Base-by-base conservation (phyloP, 179 eudicot genomes). In the Silene coronaria region DNA sequence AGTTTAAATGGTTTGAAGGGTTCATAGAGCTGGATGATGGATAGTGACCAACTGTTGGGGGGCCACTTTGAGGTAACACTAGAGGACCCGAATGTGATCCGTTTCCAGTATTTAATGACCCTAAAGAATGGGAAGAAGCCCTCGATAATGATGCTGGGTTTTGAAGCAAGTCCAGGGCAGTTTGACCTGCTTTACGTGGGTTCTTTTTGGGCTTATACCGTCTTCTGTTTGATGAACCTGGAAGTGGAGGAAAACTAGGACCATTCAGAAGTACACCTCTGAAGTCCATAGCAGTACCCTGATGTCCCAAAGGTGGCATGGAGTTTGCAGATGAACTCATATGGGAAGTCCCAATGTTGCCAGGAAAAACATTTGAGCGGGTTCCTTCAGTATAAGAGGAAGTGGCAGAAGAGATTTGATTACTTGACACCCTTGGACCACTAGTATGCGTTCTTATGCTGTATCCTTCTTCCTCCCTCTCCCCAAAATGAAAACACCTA, bases 181-280 rank as follows among this genome's bases (percentile, higher is more conserved):
- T 88, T 75, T 55, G 71, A n/a, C 82, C 77, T 53, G 63, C 62
- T 67, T 70, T 80, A 68, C 83, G 87, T 38, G 88, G 64, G 27
- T 80, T 82, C 67, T 76, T 84, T 74, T 75, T 89, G 60, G 93
- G 60, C 67, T 80, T 89, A 72, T 81, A 88, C 24, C 80, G 86
- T 79, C 81, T 84, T 75, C 79, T 76, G 45, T 78, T 82, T 69
- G 93, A 84, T 32, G 86, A 84, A 23, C 75, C 73, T 23, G 86
- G 81, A 12, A 89, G 92, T 28, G 96, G 91, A 79, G 98, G 98
- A 68, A 89, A 91, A 53, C 85, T 80, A 67, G 93, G 82, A 24
- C 83, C 96, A 81, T 77, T 77, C 21, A 81, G 61, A 14, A 81
- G 73, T 19, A 81, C 80, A 63, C 78, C 38, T 82, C 36, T 87